Base-by-base conservation (phyloP, 2,329 filamentous ascomycete species). In the Alternaria triticina region DNA sequence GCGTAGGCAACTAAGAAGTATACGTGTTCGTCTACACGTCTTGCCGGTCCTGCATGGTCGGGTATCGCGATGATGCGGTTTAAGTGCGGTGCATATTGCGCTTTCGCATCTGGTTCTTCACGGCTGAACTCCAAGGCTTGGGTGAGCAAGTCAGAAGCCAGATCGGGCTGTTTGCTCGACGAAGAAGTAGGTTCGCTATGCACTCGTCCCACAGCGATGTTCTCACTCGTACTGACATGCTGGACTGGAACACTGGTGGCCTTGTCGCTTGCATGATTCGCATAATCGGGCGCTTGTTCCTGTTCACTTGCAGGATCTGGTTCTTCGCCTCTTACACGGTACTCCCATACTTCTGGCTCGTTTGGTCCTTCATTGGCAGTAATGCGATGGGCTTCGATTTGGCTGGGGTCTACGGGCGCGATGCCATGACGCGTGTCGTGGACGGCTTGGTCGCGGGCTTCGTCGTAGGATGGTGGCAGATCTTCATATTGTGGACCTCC, bases 381-480 rank as follows among this genome's bases (percentile, higher is more conserved):
- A 8, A 73, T 58, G n/a, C 71, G 69, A 40, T 72, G 70, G 5
- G 70, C 71, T 60, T 77, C 72, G 17, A 79, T 62, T 50, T 75
- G 66, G 30, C 70, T 73, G 6, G 72, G 71, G 46, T 74, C 70
- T 12, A 75, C 54, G 1, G 75, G 67, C 11, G 71, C 56, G n/a
- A 70, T 57, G 15, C 73, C 74, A 44, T 71, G 70, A 47, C 70
- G 70, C 27, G 73, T 71, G 57, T 79, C 73, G 27, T 69, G 65
- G 4, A 76, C 61, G 20, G 74, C 73, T 54, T 76, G 69, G 15
- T 75, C 67, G 27, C 74, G 73, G 6, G 77, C 78, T 60, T 80
- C 74, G 46, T 78, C 76, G 55, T 80, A 80, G 0, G 77, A 75
- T 2, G 78, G 78, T 20, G 78, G 78, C 4, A 79, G 64, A 54